These are phyloP conservation scores for Rhododendron mucronatum DNA, from an alignment of 148 eudicot species.

Conservation along the genomic window DNA sequence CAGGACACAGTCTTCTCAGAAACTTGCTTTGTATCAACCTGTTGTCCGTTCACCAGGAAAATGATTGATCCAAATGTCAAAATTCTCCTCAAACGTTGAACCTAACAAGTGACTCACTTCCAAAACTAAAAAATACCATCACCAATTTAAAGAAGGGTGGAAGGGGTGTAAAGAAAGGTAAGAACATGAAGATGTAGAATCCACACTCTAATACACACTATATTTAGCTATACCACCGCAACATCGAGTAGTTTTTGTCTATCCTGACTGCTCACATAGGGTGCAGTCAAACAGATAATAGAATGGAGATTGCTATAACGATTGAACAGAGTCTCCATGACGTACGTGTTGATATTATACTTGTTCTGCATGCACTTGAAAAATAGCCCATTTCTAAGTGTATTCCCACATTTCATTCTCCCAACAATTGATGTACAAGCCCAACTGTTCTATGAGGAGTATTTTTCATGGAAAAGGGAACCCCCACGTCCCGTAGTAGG, in stretches of 20 bases:
- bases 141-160: not conserved
- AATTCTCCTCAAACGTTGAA: not conserved
- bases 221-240: not conserved
- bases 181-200: not conserved
- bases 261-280: not conserved
- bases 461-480: no score
- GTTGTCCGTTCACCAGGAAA: constrained; percentile 47
- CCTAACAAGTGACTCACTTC: not conserved
- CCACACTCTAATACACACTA: not conserved
- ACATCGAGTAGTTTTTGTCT: not conserved
- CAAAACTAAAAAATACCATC: not conserved
- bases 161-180: not conserved
- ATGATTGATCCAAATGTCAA: not conserved
- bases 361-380: not conserved
- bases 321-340: no score
- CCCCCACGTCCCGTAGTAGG: not conserved
- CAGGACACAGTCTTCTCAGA: constrained; percentile 64
- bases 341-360: not conserved
- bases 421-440: not conserved
- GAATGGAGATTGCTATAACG: not conserved
- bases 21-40: constrained; percentile 59
- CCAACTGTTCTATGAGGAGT: not conserved
- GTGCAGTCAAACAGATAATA: not conserved
- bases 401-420: not conserved
- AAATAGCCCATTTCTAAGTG: not conserved